Evolutionary conservation across 305 asterid genomes (phyloP).

Genomic region (Stenogyne calaminthoides): DNA sequence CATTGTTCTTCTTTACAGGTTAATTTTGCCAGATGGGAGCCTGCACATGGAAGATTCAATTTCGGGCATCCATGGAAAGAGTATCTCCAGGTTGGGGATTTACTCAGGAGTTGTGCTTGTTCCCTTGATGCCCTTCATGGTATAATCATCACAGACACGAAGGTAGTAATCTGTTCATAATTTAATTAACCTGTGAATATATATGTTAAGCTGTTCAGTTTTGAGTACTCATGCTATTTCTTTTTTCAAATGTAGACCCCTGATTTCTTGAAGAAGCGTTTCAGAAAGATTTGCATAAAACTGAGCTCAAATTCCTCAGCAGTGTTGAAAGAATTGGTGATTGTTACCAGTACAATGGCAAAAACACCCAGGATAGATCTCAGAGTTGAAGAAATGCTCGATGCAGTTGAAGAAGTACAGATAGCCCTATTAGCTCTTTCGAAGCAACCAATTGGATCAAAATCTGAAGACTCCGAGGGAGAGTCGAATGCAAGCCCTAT

Average conservation of each 20-base stretch:
- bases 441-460: conserved; percentile 19
- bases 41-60: conserved; percentile 64
- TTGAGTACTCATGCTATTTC: neutral
- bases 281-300: conserved; percentile 41
- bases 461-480: conserved; percentile 17
- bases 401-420: conserved; percentile 49
- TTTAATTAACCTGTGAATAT: neutral
- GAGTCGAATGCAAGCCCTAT: conserved; percentile 29
- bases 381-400: conserved; percentile 49
- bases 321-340: conserved; percentile 53
- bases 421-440: conserved; percentile 38
- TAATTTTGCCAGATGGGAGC: conserved; percentile 75
- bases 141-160: conserved; percentile 41
- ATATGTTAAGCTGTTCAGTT: neutral
- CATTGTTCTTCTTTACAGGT: conserved; percentile 42
- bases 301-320: conserved; percentile 49
- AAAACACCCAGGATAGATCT: conserved; percentile 55
- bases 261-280: conserved; percentile 39
- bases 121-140: conserved; percentile 58
- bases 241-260: conserved; percentile 42
- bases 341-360: conserved; percentile 40
- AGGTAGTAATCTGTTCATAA: conserved; percentile 42
- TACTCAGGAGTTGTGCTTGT: conserved; percentile 64
- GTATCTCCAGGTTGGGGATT: conserved; percentile 60
- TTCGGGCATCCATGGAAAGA: conserved; percentile 77